phyloP scores from a whole-genome alignment of 2,329 filamentous ascomycete genomes.

The Microdochium nivale region DNA sequence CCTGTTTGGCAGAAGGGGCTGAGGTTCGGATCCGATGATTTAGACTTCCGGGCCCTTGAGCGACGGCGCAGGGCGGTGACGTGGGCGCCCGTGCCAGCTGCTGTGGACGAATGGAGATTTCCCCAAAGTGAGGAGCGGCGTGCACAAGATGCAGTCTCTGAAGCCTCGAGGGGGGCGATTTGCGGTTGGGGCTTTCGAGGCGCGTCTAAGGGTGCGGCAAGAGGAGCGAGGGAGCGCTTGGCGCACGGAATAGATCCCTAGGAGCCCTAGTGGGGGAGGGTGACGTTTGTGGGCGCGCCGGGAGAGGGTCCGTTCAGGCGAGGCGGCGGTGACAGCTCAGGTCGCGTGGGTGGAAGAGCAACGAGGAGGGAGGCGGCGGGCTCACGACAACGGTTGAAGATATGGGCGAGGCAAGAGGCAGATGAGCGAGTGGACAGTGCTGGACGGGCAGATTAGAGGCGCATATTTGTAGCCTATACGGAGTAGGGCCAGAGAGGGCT shows the following conservation, averaged over 20 bases:
- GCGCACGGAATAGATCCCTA: not conserved
- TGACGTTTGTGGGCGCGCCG: not conserved
- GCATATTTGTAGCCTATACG: not conserved
- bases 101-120: too few relatives aligned
- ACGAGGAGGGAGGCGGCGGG: not conserved
- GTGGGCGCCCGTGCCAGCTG: not conserved
- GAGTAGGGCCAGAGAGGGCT: not conserved
- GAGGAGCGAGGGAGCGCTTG: not conserved
- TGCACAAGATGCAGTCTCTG: not conserved
- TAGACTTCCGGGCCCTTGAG: too few relatives aligned
- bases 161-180: not conserved
- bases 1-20: too few relatives aligned
- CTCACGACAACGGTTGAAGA: not conserved
- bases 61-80: not conserved
- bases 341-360: not conserved
- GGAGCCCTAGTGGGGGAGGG: not conserved
- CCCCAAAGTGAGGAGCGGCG: too few relatives aligned
- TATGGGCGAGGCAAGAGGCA: not conserved
- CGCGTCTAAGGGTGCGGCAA: not conserved
- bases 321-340: too few relatives aligned
- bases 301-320: too few relatives aligned
- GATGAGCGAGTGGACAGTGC: not conserved
- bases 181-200: not conserved
- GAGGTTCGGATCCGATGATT: too few relatives aligned
- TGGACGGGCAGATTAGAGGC: not conserved